Evolutionary conservation across 106 monocot species (phyloP).

Genomic region (Xerophyta viscosa): DNA sequence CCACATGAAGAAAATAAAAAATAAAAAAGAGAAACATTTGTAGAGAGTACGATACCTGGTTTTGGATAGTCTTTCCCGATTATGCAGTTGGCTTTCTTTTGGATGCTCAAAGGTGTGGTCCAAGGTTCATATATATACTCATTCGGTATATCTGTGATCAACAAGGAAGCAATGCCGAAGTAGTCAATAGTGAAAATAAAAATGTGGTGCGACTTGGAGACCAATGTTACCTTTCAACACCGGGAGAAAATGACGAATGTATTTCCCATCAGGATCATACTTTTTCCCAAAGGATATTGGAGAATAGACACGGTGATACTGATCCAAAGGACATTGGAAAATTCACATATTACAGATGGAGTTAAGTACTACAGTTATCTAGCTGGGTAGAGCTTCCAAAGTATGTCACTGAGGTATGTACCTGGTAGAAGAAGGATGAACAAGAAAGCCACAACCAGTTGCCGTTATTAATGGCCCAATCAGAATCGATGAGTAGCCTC

Average conservation of each 20-base stretch:
- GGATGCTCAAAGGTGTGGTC: conserved; percentile 73
- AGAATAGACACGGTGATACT: conserved; percentile 88
- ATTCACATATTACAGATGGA: too few species aligned
- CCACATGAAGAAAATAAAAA: too few species aligned
- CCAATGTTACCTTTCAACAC: conserved; percentile 87
- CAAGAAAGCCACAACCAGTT: conserved; percentile 83
- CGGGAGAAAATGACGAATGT: conserved; percentile 73
- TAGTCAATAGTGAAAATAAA: not conserved
- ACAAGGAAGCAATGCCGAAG: not conserved
- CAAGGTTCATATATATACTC: conserved; percentile 94
- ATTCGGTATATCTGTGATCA: conserved; percentile 68
- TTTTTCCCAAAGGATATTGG: conserved; percentile 84
- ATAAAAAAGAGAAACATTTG: too few species aligned
- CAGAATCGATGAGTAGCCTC: conserved; percentile 58
- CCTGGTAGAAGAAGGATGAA: conserved; percentile 78
- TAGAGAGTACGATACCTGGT: conserved; percentile 35
- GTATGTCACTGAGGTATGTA: not conserved
- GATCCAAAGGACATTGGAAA: not conserved
- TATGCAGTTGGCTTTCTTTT: conserved; percentile 73
- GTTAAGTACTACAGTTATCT: too few species aligned
- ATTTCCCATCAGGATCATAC: conserved; percentile 76
- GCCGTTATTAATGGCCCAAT: conserved; percentile 77
- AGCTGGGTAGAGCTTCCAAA: too few species aligned
- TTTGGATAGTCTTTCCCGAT: conserved; percentile 81
- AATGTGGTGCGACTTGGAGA: too few species aligned